phyloP scores from a whole-genome alignment of 2,329 filamentous ascomycete genomes.

The Hypoxylon sp. region DNA sequence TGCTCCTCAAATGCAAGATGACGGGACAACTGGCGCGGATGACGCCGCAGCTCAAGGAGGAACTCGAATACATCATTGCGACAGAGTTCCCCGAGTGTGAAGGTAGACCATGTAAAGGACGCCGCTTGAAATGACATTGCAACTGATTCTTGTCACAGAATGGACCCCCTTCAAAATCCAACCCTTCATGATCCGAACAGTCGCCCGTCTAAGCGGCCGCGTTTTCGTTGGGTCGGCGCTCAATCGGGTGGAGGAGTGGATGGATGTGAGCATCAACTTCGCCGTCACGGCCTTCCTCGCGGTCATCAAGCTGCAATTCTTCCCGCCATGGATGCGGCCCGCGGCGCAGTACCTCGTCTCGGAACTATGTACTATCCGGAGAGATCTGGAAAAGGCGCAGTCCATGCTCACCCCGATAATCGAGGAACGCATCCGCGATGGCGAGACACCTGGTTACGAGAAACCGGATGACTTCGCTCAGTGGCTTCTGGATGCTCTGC shows the following conservation, averaged over 20 bases:
- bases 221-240: conserved; percentile 65
- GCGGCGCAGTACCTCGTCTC: conserved; percentile 60
- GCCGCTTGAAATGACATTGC: conserved; percentile 5
- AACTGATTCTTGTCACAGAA: conserved; percentile 53
- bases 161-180: conserved; percentile 68
- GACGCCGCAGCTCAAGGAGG: conserved; percentile 60
- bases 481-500: conserved; percentile 59
- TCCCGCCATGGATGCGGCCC: conserved; percentile 63
- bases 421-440: conserved; percentile 59
- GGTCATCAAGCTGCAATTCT: conserved; percentile 64
- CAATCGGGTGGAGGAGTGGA: conserved; percentile 66
- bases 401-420: conserved; percentile 61
- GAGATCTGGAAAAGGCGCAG: conserved; percentile 58
- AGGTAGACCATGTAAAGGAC: conserved; percentile 45
- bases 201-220: conserved; percentile 66
- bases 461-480: conserved; percentile 62
- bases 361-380: conserved; percentile 60
- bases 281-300: conserved; percentile 63
- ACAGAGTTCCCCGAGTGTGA: conserved; percentile 63
- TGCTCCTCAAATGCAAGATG: conserved; percentile 61
- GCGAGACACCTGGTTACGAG: conserved; percentile 55
- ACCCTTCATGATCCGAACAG: conserved; percentile 62
- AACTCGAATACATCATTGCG: conserved; percentile 60
- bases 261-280: conserved; percentile 64
- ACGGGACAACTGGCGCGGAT: conserved; percentile 62